These are phyloP conservation scores for Dionaea muscipula DNA, from an alignment of 179 eudicot genomes.

Conservation along the genomic window DNA sequence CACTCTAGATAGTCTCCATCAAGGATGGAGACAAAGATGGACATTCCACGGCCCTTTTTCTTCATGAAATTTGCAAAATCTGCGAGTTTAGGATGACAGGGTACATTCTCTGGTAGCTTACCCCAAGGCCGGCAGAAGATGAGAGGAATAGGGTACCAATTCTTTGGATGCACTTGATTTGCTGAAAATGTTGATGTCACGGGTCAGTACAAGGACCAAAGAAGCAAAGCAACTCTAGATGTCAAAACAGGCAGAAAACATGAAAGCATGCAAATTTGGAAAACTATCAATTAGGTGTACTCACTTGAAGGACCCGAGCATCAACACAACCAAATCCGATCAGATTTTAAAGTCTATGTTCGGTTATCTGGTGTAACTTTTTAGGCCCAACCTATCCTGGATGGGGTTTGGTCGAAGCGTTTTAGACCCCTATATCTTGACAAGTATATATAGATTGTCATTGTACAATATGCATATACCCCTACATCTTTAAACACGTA, in stretches of 20 bases:
- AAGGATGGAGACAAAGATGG: constrained; percentile 74
- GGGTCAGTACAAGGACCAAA: not conserved
- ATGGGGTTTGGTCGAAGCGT: too few relatives aligned
- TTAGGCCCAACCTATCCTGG: too few relatives aligned
- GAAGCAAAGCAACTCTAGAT: not conserved
- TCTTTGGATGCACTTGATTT: constrained; percentile 90
- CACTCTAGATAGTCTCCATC: constrained; percentile 85
- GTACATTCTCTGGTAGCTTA: constrained; percentile 89
- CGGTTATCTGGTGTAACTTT: too few relatives aligned
- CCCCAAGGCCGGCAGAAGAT: constrained; percentile 99
- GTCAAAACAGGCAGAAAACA: not conserved
- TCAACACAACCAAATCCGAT: too few relatives aligned
- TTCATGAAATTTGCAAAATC: constrained; percentile 98
- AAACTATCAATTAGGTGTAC: not conserved
- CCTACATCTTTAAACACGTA: too few relatives aligned
- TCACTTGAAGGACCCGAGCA: too few relatives aligned
- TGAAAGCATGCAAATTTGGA: too few relatives aligned
- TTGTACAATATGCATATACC: too few relatives aligned
- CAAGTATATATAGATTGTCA: too few relatives aligned
- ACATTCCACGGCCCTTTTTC: constrained; percentile 97
- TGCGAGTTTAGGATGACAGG: constrained; percentile 96
- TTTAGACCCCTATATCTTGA: too few relatives aligned
- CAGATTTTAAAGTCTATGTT: too few relatives aligned
- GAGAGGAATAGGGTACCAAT: constrained; percentile 96
- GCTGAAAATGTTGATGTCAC: constrained; percentile 34